Conservation (phyloP, 1,284 basidiomycete species). For the Hypsizygus ulmarius region DNA sequence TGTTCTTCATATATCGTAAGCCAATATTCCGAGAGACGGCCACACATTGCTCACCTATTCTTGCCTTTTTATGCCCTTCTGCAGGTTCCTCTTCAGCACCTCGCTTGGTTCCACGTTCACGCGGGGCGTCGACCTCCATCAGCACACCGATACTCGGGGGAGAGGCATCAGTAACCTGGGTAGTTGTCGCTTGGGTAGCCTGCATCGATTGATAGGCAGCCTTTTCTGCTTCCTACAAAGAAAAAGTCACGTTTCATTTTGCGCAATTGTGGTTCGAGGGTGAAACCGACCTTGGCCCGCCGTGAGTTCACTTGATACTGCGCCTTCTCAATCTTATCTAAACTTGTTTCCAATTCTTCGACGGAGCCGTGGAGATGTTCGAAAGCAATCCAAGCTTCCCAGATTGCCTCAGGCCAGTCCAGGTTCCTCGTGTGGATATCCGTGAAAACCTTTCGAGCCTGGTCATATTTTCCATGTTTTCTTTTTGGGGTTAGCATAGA, state of each 20-base stretch:
- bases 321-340: conserved; percentile 67
- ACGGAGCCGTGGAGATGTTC: conserved; percentile 82
- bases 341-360: conserved; percentile 64
- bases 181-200: conserved; percentile 37
- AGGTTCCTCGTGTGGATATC: conserved; percentile 66
- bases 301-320: conserved; percentile 60
- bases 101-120: conserved; percentile 51
- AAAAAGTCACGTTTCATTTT: not conserved
- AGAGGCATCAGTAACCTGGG: conserved; percentile 34
- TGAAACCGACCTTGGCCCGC: conserved; percentile 58
- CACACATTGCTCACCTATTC: conserved; percentile 45
- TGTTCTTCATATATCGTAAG: conserved; percentile 34
- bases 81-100: conserved; percentile 54
- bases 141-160: conserved; percentile 25
- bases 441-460: conserved; percentile 65
- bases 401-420: conserved; percentile 92
- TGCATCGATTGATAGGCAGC: conserved; percentile 53
- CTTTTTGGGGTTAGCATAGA: conserved; percentile 31
- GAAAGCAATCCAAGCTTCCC: conserved; percentile 85
- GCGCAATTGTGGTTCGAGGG: not conserved
- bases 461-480: conserved; percentile 53
- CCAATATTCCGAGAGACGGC: not conserved
- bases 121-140: conserved; percentile 55
- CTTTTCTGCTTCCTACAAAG: conserved; percentile 57
- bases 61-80: conserved; percentile 56